Percentiles rank a stretch among this genome's conserved stretches.
These are phyloP conservation scores for Thraustotheca clavata DNA, from an alignment of 352 stramenopile genomes.

Conservation along the genomic window DNA sequence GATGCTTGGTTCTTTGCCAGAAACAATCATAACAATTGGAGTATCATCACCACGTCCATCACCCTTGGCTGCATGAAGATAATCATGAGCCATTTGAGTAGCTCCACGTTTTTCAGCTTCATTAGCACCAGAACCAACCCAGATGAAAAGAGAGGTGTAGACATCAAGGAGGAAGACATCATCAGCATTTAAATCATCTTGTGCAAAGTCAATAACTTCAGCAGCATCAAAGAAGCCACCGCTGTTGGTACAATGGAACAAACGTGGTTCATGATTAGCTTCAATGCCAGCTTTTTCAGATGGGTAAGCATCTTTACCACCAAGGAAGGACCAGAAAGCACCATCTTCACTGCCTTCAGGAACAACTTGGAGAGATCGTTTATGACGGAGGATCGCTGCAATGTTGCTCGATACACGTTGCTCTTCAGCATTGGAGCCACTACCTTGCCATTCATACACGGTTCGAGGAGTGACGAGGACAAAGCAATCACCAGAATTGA, in stretches of 20 bases:
- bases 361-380: constrained; percentile 36
- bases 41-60: constrained; percentile 77
- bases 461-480: constrained; percentile 64
- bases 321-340: constrained; percentile 79
- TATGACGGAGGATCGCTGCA: constrained; percentile 48
- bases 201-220: constrained; percentile 81
- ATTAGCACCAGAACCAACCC: constrained; percentile 76
- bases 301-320: constrained; percentile 65
- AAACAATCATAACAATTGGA: constrained; percentile 72
- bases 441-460: constrained; percentile 73
- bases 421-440: constrained; percentile 55
- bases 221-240: constrained; percentile 83
- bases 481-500: constrained; percentile 86
- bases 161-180: constrained; percentile 90
- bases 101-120: constrained; percentile 63
- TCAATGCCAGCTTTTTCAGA: constrained; percentile 59
- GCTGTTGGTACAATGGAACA: constrained; percentile 87
- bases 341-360: constrained; percentile 57
- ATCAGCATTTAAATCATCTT: constrained; percentile 86
- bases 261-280: constrained; percentile 57
- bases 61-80: constrained; percentile 57
- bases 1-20: constrained; percentile 75
- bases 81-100: constrained; percentile 56
- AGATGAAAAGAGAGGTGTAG: constrained; percentile 86
- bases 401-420: constrained; percentile 52